Conservation (phyloP, 306 rosid genomes). For the Albizia julibrissin region DNA sequence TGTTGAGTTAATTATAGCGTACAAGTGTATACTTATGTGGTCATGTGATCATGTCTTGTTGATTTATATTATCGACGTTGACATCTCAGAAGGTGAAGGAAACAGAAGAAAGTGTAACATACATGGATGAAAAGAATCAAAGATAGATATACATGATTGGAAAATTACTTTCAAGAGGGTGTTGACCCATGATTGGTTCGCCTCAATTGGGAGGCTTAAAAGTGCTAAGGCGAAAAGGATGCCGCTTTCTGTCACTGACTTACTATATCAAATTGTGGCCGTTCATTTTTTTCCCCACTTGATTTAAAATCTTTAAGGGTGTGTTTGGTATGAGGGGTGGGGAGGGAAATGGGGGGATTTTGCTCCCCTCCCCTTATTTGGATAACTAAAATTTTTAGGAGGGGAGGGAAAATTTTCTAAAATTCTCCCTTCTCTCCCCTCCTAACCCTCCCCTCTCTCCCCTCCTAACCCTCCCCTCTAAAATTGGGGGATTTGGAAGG, state of each 20-base stretch:
- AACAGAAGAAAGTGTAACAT: background rate
- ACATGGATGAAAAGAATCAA: background rate
- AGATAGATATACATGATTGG: background rate
- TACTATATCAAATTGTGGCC: background rate
- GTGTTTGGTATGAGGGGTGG: too few species aligned
- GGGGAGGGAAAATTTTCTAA: too few species aligned
- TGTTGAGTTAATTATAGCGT: background rate
- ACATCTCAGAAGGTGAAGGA: background rate
- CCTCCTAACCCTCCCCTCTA: too few species aligned
- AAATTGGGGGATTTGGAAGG: too few species aligned
- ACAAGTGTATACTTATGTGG: background rate
- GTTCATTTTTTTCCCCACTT: background rate
- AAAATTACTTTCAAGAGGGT: background rate
- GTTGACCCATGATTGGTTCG: background rate
- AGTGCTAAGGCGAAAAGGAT: background rate
- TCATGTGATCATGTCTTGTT: background rate
- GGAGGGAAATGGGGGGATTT: too few species aligned
- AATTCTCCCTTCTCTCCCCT: too few species aligned
- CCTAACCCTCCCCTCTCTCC: too few species aligned
- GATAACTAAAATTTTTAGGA: too few species aligned
- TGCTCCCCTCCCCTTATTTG: too few species aligned
- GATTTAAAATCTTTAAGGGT: background rate
- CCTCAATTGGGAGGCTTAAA: background rate
- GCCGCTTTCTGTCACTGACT: background rate
- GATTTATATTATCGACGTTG: background rate